phyloP scores from a whole-genome alignment of 352 stramenopile species.

The Phytophthora citricola region DNA sequence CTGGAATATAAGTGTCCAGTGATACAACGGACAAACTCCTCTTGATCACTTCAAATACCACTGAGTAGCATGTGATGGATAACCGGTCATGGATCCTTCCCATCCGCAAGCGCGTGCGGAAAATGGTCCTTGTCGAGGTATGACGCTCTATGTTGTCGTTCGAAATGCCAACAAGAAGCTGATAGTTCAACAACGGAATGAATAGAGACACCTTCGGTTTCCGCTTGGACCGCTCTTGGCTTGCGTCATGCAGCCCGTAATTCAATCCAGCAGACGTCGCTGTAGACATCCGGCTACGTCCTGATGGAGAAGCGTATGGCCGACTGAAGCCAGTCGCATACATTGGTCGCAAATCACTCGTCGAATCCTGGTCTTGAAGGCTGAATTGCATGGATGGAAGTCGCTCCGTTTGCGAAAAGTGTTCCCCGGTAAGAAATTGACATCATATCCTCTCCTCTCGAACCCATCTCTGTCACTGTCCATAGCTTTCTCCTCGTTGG shows the following conservation, averaged over 20 bases:
- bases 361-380: slow-evolving; percentile 60
- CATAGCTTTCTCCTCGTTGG: slow-evolving; percentile 42
- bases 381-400: slow-evolving; percentile 74
- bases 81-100: slow-evolving; percentile 79
- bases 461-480: slow-evolving; percentile 32
- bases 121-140: slow-evolving; percentile 54
- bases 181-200: slow-evolving; percentile 77
- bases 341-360: slow-evolving; percentile 61
- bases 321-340: slow-evolving; percentile 71
- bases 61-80: slow-evolving; percentile 70
- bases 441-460: slow-evolving; percentile 36
- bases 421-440: slow-evolving; percentile 33
- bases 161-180: slow-evolving; percentile 69
- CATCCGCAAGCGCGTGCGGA: slow-evolving; percentile 69
- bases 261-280: slow-evolving; percentile 66
- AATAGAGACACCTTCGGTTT: slow-evolving; percentile 57
- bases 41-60: slow-evolving; percentile 92
- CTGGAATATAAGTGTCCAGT: slow-evolving; percentile 89
- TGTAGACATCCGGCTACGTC: slow-evolving; percentile 74
- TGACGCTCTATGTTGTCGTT: slow-evolving; percentile 50
- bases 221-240: slow-evolving; percentile 42
- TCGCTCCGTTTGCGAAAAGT: slow-evolving; percentile 55
- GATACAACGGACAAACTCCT: slow-evolving; percentile 87
- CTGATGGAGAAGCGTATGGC: slow-evolving; percentile 54
- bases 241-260: slow-evolving; percentile 34